Conservation (phyloP, 176 grass and related monocot species). For the Dactylis glomerata region DNA sequence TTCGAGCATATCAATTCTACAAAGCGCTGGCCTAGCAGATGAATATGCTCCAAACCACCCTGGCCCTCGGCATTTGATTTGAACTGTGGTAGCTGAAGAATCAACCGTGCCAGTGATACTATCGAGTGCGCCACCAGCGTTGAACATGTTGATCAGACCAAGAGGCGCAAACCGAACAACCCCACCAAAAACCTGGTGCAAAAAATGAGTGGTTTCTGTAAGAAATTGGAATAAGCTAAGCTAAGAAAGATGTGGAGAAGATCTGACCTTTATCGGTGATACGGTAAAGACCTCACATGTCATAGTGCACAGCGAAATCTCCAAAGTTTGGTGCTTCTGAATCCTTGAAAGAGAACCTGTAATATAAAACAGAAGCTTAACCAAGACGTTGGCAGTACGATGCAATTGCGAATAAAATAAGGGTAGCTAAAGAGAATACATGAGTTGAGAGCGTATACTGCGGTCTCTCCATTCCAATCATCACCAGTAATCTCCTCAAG, state of each 20-base stretch:
- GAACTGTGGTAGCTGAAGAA: conserved; percentile 20
- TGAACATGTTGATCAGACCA: conserved; percentile 55
- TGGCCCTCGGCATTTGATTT: conserved; percentile 31
- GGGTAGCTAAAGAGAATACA: not conserved
- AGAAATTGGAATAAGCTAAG: not conserved
- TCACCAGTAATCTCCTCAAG: conserved; percentile 29
- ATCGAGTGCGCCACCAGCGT: conserved; percentile 40
- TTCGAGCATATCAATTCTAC: conserved; percentile 23
- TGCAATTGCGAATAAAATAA: not conserved
- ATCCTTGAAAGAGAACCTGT: conserved; percentile 36
- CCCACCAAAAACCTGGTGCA: conserved; percentile 17
- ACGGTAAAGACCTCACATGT: conserved; percentile 38
- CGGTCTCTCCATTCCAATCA: conserved; percentile 37
- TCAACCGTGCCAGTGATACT: not conserved
- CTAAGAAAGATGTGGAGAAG: not conserved
- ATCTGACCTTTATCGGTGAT: conserved; percentile 39
- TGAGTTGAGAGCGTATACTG: conserved; percentile 48
- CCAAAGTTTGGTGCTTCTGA: conserved; percentile 24
- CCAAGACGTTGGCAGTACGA: not conserved
- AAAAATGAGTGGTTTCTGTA: not conserved
- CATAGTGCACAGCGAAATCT: conserved; percentile 36
- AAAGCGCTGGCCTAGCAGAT: not conserved
- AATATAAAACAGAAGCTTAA: not conserved
- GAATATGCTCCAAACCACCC: conserved; percentile 51
- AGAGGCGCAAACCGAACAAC: conserved; percentile 35